phyloP scores from a whole-genome alignment of 108 stramenopile genomes.

The Discostella pseudostelligera region DNA sequence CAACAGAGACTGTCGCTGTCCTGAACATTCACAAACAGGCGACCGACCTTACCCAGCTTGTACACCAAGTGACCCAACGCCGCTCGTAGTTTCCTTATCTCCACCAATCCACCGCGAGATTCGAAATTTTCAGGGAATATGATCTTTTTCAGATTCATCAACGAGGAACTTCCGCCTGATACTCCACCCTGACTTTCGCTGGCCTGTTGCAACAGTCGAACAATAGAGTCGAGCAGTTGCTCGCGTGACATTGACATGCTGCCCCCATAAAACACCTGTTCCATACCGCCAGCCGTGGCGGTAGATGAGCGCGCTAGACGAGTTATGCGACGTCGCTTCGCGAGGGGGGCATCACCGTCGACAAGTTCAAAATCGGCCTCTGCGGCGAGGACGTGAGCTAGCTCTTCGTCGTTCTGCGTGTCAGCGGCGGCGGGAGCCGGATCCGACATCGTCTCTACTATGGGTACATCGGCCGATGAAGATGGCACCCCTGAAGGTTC shows the following conservation, averaged over 20 bases:
- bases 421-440: background rate
- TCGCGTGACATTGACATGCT: constrained; percentile 70
- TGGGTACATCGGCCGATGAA: background rate
- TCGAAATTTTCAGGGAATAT: constrained; percentile 47
- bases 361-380: background rate
- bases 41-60: constrained; percentile 58
- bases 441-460: background rate
- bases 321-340: constrained; percentile 41
- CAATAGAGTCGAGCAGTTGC: constrained; percentile 65
- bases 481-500: background rate
- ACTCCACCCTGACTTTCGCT: constrained; percentile 15
- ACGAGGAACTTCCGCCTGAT: constrained; percentile 37
- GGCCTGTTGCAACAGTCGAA: constrained; percentile 52
- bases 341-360: constrained; percentile 25
- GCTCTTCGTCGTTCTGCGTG: constrained; percentile 32
- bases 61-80: constrained; percentile 74
- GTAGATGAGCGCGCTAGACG: constrained; percentile 13
- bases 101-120: constrained; percentile 62
- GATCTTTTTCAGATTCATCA: constrained; percentile 47
- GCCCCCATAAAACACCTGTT: constrained; percentile 72
- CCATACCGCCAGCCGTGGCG: constrained; percentile 25
- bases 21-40: constrained; percentile 40
- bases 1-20: constrained; percentile 49
- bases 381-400: constrained; percentile 30
- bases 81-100: constrained; percentile 59